These are phyloP conservation scores for Exobasidium cylindrosporum DNA, from an alignment of 1,284 basidiomycete species.

Conservation along the genomic window DNA sequence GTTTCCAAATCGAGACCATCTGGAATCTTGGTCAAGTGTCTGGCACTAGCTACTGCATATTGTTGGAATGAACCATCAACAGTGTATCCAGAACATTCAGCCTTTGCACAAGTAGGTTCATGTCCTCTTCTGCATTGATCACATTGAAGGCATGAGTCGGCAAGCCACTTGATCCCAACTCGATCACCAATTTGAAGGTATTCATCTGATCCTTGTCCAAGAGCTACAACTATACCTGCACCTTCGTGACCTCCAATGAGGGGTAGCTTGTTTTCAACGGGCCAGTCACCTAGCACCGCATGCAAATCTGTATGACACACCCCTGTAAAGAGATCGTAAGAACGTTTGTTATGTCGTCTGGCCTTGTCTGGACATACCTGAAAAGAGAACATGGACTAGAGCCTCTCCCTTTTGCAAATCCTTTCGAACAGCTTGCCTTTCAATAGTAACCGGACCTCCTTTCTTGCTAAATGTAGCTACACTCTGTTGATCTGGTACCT, in stretches of 20 bases:
- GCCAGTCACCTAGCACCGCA: constrained; percentile 52
- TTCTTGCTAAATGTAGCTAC: constrained; percentile 43
- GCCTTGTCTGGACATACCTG: background rate
- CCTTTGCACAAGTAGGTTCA: constrained; percentile 62
- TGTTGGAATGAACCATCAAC: constrained; percentile 81
- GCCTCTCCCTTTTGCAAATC: constrained; percentile 76
- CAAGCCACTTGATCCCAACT: constrained; percentile 72
- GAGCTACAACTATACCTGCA: constrained; percentile 67
- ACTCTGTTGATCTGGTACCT: constrained; percentile 27
- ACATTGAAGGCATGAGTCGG: constrained; percentile 68
- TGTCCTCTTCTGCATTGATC: constrained; percentile 70
- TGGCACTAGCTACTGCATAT: constrained; percentile 64
- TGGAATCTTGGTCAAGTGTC: constrained; percentile 63
- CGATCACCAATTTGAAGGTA: constrained; percentile 68
- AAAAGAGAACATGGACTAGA: constrained; percentile 67
- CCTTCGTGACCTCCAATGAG: constrained; percentile 82
- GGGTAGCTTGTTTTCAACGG: constrained; percentile 62
- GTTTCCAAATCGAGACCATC: constrained; percentile 63
- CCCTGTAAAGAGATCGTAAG: too few relatives aligned
- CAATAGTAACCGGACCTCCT: constrained; percentile 35
- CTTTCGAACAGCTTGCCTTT: constrained; percentile 60
- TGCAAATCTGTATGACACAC: constrained; percentile 23
- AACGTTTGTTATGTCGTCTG: too few relatives aligned
- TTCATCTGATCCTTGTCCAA: constrained; percentile 67
- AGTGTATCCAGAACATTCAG: constrained; percentile 59